Base-by-base conservation (phyloP, 2,329 filamentous ascomycete genomes). In the Fusarium ramigenum region DNA sequence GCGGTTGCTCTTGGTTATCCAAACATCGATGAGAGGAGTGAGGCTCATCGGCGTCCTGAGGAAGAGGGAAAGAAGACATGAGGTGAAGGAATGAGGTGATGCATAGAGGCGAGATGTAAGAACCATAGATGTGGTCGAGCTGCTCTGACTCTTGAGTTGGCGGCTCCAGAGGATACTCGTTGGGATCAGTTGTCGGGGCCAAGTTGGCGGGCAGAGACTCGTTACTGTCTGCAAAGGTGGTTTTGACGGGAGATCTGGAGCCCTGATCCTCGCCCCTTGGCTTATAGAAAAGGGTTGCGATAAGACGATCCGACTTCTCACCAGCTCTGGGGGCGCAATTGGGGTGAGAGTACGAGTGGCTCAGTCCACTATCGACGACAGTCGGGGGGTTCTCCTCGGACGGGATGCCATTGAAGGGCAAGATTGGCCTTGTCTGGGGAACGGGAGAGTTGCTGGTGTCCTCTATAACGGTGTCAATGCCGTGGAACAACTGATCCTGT, bases 221-320 rank as follows among this genome's bases (percentile, higher is more conserved):
- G 66, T 70, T 79, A 70, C 80, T 81, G 43, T 82, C 81, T 28
- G 75, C 66, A 65, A 78, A 73, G 7, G 72, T 61, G 32, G 61
- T 60, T 71, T 78, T 79, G 53, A 79, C 64, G 60, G 84, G 71
- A 46, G 79, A 77, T 43, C 70, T 65, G 64, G 82, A 78, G 23
- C 57, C 82, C 81, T 30, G 75, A 72, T 50, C 76, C 63, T 74
- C 78, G 32, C 76, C 78, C 72, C 67, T 80, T 79, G 77, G 83
- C 80, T 89, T 90, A 84, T 92, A 92, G 79, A 92, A 88, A 53
- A 92, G 82, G 2, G 90, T 92, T 12, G 89, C 90, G 37, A 92
- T 83, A 54, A 92, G 83, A 57, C 87, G 84, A 71, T 88, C 84
- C 25, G 85, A 84, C 60, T 79, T 79, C 23, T 82, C 79, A 25